These are phyloP conservation scores for Brassica hybrid DNA, from an alignment of 441 rosid species.

Conservation along the genomic window DNA sequence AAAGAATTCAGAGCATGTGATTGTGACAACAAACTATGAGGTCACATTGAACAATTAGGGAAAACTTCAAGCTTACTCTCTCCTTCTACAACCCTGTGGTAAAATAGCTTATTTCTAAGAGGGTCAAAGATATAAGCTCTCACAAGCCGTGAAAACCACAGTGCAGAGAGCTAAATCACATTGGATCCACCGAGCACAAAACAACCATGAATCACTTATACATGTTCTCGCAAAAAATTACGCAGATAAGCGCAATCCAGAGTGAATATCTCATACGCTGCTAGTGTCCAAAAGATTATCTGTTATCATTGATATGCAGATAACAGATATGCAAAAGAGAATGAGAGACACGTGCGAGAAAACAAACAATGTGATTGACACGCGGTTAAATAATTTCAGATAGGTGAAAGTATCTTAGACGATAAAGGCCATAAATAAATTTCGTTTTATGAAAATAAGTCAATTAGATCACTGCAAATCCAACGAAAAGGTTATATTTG, in stretches of 20 bases:
- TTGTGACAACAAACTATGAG: no score
- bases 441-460: no score
- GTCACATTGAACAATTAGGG: no score
- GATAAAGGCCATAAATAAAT: no score
- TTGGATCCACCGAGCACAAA: conserved; percentile 6
- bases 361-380: conserved; percentile 1
- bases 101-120: neutral
- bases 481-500: neutral
- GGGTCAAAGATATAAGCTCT: neutral
- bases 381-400: conserved; percentile 4
- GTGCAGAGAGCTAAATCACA: neutral
- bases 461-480: no score
- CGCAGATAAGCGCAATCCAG: neutral
- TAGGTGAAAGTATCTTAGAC: neutral
- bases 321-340: neutral
- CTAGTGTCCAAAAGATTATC: neutral
- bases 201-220: conserved; percentile 8
- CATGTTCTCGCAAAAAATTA: neutral
- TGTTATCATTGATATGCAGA: neutral
- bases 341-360: neutral
- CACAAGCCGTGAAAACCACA: conserved; percentile 2
- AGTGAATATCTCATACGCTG: neutral
- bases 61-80: neutral
- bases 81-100: neutral
- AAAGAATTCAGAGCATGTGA: no score